phyloP scores from a whole-genome alignment of 768 basidiomycete species.

The Tubosaeta brunneosetosa region DNA sequence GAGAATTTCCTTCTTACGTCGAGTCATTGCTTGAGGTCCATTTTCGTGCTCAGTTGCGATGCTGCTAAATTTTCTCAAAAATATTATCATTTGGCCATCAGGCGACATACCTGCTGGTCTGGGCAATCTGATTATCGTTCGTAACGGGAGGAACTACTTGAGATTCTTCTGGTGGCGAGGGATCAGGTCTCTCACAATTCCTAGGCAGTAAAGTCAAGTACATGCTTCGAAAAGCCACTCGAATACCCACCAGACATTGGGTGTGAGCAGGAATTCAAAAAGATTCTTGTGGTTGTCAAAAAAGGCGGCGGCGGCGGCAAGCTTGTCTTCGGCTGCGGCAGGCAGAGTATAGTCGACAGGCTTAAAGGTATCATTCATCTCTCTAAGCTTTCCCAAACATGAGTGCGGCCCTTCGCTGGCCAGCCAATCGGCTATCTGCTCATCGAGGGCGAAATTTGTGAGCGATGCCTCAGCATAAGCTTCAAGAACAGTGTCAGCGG shows the following conservation, averaged over 20 bases:
- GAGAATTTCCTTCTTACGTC: neutral
- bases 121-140: neutral
- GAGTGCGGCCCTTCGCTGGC: neutral
- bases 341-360: too few species aligned
- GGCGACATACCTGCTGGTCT: neutral
- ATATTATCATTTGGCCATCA: neutral
- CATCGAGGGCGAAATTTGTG: neutral
- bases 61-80: neutral
- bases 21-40: neutral
- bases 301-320: neutral
- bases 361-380: neutral
- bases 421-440: neutral
- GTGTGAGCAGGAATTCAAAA: neutral
- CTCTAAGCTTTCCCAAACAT: neutral
- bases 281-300: neutral
- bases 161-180: neutral
- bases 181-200: neutral
- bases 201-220: neutral
- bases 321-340: too few species aligned
- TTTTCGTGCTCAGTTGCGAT: neutral
- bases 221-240: too few species aligned
- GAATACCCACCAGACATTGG: neutral
- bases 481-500: neutral
- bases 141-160: neutral
- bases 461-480: neutral